Evolutionary conservation across 1,284 basidiomycete species (phyloP), one percentile per base, ranked within the genome.

Genomic region (Leucocoprinus gongylophorus): DNA sequence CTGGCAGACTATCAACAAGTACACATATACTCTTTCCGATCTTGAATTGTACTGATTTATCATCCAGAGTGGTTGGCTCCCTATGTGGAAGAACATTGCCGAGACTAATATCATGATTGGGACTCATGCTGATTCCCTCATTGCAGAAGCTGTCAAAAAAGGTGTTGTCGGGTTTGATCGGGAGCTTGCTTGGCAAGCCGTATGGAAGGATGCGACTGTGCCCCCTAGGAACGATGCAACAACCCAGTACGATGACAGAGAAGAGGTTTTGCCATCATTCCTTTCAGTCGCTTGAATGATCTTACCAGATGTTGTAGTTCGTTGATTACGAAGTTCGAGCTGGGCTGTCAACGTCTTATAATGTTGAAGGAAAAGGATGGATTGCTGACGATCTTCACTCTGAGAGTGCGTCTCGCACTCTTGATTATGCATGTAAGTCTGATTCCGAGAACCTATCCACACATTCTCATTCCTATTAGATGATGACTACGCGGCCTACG

Each of bases 1-100:
- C 68, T 92, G 12, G 82, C 87, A 53, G 88, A 91, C 64, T 92
- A 83, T 60, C 65, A 73, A 53, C 76, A 87, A 70, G 83, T 81
- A 54, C 9, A 58, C 45, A 10, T 3, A 13, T 35, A 33, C 44
- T 46, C n/a, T 32, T 8, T 21, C n/a, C 50, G 8, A 26, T 8
- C 3, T 23, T 7, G 21, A 50, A 17, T 30, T 17, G 13, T 39
- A 21, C 18, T 48, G 6, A 44, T 17, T 18, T 28, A 5, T 5
- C 6, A 5, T 20, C 17, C 57, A 90, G 79, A 81, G 86, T 23
- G 90, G 90, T 3, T 89, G 88, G 85, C 67, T 92, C 42, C 90
- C 90, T 0, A 91, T 92, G 88, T 92, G 90, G 89, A 91, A 91
- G 68, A 92, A 91, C 58, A 78, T 91, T 15, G 80, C 88, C 2